phyloP scores from a whole-genome alignment of 2,329 filamentous ascomycete genomes.

The Calycina marina region DNA sequence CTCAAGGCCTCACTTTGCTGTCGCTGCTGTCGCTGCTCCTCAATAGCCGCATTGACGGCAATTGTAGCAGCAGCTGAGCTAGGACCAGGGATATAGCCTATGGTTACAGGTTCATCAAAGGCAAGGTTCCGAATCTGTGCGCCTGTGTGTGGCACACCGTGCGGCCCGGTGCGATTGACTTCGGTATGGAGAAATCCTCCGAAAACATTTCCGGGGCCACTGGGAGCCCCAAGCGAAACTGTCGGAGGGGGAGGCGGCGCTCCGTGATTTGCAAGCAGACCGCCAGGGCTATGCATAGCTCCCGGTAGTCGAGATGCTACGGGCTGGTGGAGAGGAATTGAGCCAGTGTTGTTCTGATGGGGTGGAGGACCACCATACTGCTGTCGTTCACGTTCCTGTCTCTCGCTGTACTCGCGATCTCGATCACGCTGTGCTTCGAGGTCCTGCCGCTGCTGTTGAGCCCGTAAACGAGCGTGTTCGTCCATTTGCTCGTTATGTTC shows the following conservation, averaged over 20 bases:
- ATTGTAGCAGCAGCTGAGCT: constrained; percentile 30
- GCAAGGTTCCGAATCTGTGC: constrained; percentile 28
- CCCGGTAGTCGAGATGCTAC: constrained; percentile 69
- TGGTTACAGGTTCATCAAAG: constrained; percentile 33
- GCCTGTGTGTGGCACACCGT: constrained; percentile 31
- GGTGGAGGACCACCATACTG: constrained; percentile 51
- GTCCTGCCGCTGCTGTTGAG: constrained; percentile 35
- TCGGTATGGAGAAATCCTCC: constrained; percentile 40
- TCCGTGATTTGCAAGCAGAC: constrained; percentile 63
- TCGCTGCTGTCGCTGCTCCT: constrained; percentile 15
- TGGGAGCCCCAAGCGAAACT: constrained; percentile 26
- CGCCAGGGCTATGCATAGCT: constrained; percentile 84
- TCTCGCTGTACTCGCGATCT: constrained; percentile 33
- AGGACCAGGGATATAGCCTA: constrained; percentile 43
- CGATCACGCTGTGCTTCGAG: constrained; percentile 36
- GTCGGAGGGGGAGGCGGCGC: constrained; percentile 40
- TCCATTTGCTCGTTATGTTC: constrained; percentile 30
- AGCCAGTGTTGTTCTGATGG: constrained; percentile 76
- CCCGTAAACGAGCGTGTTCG: constrained; percentile 39
- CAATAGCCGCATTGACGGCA: constrained; percentile 17
- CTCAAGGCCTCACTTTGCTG: constrained; percentile 38
- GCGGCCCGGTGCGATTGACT: constrained; percentile 34
- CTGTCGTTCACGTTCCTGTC: constrained; percentile 38
- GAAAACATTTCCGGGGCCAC: constrained; percentile 28
- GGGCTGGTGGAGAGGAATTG: constrained; percentile 86